Evolutionary conservation across 345 rosid species (phyloP).

Genomic region (Rhizophora apiculata): DNA sequence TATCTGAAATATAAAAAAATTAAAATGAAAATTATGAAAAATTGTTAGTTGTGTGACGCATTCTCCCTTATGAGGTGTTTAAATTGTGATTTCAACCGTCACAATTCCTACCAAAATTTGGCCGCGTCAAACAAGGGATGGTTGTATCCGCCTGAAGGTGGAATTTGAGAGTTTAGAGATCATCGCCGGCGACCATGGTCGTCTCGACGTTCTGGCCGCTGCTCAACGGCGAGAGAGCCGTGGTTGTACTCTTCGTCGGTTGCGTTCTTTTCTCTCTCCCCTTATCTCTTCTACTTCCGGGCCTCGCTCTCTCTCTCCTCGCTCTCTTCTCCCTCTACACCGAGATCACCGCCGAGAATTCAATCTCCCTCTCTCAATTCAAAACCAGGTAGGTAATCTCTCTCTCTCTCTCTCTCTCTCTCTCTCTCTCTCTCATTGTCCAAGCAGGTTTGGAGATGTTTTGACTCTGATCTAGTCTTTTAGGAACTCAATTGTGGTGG

Average conservation of each 20-base stretch:
- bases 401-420: background rate
- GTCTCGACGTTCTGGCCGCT: slow-evolving; percentile 12
- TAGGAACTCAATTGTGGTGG: too few species aligned
- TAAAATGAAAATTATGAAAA: too few species aligned
- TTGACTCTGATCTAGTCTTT: too few species aligned
- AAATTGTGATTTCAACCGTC: too few species aligned
- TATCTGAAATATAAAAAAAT: too few species aligned
- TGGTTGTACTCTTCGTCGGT: slow-evolving; percentile 53
- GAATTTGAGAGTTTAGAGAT: background rate
- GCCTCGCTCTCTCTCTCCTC: slow-evolving; percentile 53
- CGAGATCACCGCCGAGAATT: slow-evolving; percentile 59
- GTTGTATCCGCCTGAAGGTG: background rate
- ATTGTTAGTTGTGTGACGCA: too few species aligned
- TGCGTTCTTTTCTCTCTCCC: slow-evolving; percentile 61
- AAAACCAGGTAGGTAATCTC: slow-evolving; percentile 13
- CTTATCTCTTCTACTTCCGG: slow-evolving; percentile 55
- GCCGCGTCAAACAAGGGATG: too few species aligned
- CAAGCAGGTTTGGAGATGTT: background rate
- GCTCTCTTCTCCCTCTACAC: slow-evolving; percentile 37
- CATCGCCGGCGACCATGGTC: slow-evolving; percentile 19
- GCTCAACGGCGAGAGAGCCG: slow-evolving; percentile 80
- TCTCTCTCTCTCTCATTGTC: background rate
- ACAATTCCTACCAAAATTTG: too few species aligned
- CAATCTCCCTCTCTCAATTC: slow-evolving; percentile 27
- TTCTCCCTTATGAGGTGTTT: too few species aligned